Evolutionary conservation across 1,284 basidiomycete species (phyloP).

Genomic region (Anthracocystis setariae): DNA sequence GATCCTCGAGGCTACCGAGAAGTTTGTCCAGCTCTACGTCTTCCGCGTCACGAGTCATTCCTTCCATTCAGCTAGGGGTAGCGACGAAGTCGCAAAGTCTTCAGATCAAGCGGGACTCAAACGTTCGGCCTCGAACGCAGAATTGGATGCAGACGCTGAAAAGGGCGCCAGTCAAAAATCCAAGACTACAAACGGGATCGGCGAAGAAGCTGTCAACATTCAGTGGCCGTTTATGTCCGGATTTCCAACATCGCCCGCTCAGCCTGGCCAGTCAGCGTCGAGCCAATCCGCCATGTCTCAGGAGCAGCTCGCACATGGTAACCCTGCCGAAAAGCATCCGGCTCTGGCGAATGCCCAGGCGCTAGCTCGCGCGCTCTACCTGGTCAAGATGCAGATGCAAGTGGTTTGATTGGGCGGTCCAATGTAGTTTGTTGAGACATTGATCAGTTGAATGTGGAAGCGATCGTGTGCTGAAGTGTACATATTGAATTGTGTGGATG

Average conservation of each 20-base stretch:
- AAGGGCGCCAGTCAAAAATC: constrained; percentile 4
- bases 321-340: constrained; percentile 47
- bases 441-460: too few relatives aligned
- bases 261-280: neutral
- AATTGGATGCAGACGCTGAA: constrained; percentile 4
- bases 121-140: constrained; percentile 32
- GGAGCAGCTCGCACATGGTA: constrained; percentile 30
- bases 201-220: constrained; percentile 24
- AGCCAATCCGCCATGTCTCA: constrained; percentile 13
- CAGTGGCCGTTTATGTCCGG: constrained; percentile 47
- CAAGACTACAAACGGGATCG: constrained; percentile 5
- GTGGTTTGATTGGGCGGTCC: too few relatives aligned
- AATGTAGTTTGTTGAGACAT: too few relatives aligned
- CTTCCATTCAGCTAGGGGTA: constrained; percentile 27
- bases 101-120: constrained; percentile 17
- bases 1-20: constrained; percentile 36
- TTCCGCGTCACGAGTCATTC: constrained; percentile 45
- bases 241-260: constrained; percentile 21
- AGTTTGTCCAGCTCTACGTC: constrained; percentile 52
- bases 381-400: constrained; percentile 48
- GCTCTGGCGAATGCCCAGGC: constrained; percentile 47
- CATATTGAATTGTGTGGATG: too few relatives aligned
- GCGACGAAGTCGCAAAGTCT: constrained; percentile 1
- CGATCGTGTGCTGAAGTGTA: too few relatives aligned
- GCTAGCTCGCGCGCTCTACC: constrained; percentile 39